Evolutionary conservation across 2,329 filamentous ascomycete genomes (phyloP).

Genomic region (Fusarium proliferatum): DNA sequence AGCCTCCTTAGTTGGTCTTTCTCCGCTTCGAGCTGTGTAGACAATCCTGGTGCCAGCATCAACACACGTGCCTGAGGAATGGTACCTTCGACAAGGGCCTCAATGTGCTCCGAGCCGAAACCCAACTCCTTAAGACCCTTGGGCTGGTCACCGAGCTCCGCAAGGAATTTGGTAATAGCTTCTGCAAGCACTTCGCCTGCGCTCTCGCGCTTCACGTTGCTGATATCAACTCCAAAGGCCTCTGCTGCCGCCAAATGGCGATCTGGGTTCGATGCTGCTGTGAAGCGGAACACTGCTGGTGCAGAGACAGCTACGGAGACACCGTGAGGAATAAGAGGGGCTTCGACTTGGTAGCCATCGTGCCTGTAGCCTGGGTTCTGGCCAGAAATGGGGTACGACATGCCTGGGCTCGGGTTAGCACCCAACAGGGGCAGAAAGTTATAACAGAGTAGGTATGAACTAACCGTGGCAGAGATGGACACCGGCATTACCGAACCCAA

Average conservation of each 20-base stretch:
- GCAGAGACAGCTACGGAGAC: constrained; percentile 95
- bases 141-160: constrained; percentile 89
- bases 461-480: constrained; percentile 79
- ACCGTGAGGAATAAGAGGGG: constrained; percentile 91
- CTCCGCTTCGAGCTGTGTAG: constrained; percentile 74
- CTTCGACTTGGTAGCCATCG: constrained; percentile 80
- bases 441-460: constrained; percentile 37
- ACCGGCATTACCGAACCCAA: constrained; percentile 97
- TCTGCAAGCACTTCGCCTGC: constrained; percentile 90
- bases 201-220: constrained; percentile 86
- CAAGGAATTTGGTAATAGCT: constrained; percentile 83
- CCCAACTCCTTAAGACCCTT: constrained; percentile 85
- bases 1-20: constrained; percentile 76
- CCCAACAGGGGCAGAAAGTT: constrained; percentile 1
- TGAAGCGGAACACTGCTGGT: constrained; percentile 94
- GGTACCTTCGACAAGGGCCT: constrained; percentile 90
- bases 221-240: constrained; percentile 89
- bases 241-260: constrained; percentile 91
- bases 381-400: constrained; percentile 97
- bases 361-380: constrained; percentile 94
- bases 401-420: constrained; percentile 63
- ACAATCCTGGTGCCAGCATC: constrained; percentile 88
- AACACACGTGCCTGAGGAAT: constrained; percentile 91
- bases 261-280: constrained; percentile 89
- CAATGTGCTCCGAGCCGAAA: constrained; percentile 80